Conservation (phyloP, 257 asterid genomes). For the Sherardia arvensis region DNA sequence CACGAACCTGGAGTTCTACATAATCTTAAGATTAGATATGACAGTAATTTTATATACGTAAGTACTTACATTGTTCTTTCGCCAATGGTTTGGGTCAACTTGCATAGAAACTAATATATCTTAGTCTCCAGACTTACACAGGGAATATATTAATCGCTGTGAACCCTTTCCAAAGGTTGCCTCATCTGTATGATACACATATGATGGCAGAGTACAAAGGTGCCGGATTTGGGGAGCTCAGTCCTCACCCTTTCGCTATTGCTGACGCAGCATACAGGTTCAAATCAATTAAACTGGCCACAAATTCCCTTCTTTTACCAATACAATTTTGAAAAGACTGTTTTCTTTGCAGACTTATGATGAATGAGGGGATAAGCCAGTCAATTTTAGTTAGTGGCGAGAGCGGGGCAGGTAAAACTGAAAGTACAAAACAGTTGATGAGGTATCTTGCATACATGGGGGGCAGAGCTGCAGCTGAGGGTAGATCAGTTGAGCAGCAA, state of each 20-base stretch:
- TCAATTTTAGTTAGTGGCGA: constrained; percentile 97
- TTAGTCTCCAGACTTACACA: constrained; percentile 66
- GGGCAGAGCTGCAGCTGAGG: constrained; percentile 78
- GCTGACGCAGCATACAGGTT: constrained; percentile 99
- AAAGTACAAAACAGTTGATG: constrained; percentile 94
- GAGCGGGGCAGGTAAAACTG: constrained; percentile 99
- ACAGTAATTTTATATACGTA: constrained; percentile 93
- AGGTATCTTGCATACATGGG: constrained; percentile 99
- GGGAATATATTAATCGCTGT: constrained; percentile 97
- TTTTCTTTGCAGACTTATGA: constrained; percentile 72
- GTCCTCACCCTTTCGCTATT: constrained; percentile 98
- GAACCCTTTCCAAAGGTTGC: constrained; percentile 59
- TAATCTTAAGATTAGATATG: constrained; percentile 86
- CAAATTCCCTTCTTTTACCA: neutral
- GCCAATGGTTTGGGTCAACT: neutral
- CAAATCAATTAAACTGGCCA: constrained; percentile 8
- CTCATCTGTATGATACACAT: constrained; percentile 53
- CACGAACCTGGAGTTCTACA: constrained; percentile 95
- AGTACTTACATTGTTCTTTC: constrained; percentile 21
- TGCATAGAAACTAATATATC: constrained; percentile 17
- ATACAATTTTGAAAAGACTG: constrained; percentile 1
- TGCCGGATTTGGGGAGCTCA: constrained; percentile 38
- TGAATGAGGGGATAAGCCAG: constrained; percentile 87
- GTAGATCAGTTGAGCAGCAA: constrained; percentile 90
- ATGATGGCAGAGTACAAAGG: constrained; percentile 77